Percentiles rank a stretch among this genome's conserved stretches.
Conservation (phyloP, 148 eudicot species). For the Camellia sinensis region DNA sequence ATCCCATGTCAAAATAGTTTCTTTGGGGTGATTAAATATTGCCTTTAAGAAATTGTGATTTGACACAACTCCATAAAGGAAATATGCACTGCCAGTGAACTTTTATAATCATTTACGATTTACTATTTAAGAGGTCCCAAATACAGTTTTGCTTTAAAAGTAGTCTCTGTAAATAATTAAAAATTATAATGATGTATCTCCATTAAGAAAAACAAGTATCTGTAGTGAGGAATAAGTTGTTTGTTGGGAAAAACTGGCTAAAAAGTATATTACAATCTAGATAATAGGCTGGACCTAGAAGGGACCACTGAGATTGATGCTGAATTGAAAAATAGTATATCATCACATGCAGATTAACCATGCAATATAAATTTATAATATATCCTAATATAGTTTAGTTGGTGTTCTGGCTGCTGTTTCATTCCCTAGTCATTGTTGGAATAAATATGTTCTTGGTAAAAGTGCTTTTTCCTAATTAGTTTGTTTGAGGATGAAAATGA, state of each 20-base stretch:
- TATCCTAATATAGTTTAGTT: slow-evolving; percentile 1
- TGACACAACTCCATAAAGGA: neutral
- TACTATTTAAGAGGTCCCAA: neutral
- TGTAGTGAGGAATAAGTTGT: neutral
- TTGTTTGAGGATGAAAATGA: neutral
- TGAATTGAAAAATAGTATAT: neutral
- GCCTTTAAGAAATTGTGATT: neutral
- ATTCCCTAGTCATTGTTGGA: neutral
- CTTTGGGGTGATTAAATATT: neutral
- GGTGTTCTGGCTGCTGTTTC: neutral
- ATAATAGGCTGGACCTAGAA: neutral
- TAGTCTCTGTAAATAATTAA: too few species aligned
- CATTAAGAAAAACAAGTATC: neutral
- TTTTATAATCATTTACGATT: neutral
- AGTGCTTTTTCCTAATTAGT: neutral
- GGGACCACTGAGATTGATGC: neutral
- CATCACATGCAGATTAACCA: neutral
- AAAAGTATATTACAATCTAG: neutral
- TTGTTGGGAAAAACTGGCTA: neutral
- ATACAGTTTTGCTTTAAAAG: neutral
- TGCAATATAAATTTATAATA: neutral
- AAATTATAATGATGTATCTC: neutral
- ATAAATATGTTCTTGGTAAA: neutral
- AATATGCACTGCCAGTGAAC: neutral
- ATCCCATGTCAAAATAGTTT: neutral